Percentiles rank a stretch among this genome's conserved stretches.
These are phyloP conservation scores for Puya raimondii DNA, from an alignment of 176 grass and related monocot species.

Conservation along the genomic window DNA sequence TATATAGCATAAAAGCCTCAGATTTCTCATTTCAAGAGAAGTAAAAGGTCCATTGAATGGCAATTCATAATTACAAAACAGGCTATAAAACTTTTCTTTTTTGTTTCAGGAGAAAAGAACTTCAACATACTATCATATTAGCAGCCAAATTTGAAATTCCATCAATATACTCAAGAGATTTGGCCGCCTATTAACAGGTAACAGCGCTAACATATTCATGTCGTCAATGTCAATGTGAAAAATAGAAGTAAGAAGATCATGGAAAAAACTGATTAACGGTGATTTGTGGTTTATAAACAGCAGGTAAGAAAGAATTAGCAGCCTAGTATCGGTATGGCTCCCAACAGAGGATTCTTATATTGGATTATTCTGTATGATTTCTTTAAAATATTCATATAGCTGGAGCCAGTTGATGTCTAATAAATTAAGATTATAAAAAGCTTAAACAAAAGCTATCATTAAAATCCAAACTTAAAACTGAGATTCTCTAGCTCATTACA, in stretches of 20 bases:
- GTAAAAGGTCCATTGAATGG: not conserved
- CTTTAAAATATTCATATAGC: not conserved
- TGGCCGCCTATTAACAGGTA: too few species aligned
- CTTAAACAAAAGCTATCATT: not conserved
- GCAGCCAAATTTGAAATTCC: too few species aligned
- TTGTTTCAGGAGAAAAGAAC: not conserved
- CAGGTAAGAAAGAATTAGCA: too few species aligned
- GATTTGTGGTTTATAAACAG: too few species aligned
- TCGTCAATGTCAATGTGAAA: too few species aligned
- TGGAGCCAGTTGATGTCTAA: not conserved
- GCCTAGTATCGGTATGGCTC: too few species aligned
- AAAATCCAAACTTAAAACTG: not conserved
- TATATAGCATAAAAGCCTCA: not conserved
- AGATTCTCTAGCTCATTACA: slow-evolving; percentile 1
- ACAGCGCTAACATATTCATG: too few species aligned
- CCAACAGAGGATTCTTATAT: too few species aligned
- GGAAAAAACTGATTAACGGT: too few species aligned
- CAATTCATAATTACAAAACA: not conserved
- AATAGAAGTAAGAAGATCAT: too few species aligned
- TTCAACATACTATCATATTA: too few species aligned
- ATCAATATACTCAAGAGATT: too few species aligned
- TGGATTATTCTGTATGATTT: not conserved
- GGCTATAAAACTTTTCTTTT: not conserved
- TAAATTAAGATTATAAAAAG: not conserved
- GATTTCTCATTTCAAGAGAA: not conserved